Conservation (phyloP, 2,329 filamentous ascomycete species). For the Drechmeria coniospora region DNA sequence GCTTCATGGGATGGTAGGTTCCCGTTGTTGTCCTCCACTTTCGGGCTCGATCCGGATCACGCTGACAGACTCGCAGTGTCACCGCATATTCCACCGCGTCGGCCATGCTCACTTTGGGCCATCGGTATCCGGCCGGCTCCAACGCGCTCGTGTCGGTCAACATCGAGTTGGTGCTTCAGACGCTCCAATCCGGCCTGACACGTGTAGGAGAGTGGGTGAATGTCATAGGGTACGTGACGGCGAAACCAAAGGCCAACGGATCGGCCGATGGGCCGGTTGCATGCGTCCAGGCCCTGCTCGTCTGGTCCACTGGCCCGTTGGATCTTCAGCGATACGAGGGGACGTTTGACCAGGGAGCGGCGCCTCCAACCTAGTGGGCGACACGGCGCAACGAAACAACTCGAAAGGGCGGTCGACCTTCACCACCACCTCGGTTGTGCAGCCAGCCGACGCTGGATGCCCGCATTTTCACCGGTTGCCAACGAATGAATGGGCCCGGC, state of each 20-base stretch:
- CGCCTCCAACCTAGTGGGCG: too few species aligned
- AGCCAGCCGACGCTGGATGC: too few species aligned
- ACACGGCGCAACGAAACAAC: too few species aligned
- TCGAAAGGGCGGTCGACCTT: too few species aligned
- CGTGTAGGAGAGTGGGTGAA: constrained; percentile 78
- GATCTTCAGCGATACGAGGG: constrained; percentile 57
- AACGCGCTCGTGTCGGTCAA: constrained; percentile 46
- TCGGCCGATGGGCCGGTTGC: constrained; percentile 10
- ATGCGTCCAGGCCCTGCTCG: constrained; percentile 55
- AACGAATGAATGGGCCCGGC: too few species aligned
- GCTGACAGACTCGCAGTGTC: constrained; percentile 26
- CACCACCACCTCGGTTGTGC: too few species aligned
- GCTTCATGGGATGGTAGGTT: constrained; percentile 80
- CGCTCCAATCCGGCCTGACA: constrained; percentile 45
- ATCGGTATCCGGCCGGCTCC: constrained; percentile 40
- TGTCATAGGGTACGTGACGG: constrained; percentile 62
- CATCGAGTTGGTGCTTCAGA: constrained; percentile 54
- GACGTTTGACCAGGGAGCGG: constrained; percentile 24
- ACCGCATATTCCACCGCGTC: constrained; percentile 33
- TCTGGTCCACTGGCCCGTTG: constrained; percentile 65
- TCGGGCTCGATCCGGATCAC: too few species aligned
- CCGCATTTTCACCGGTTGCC: too few species aligned
- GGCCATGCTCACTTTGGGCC: constrained; percentile 51
- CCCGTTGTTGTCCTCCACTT: too few species aligned
- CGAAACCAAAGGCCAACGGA: constrained; percentile 5